These are phyloP conservation scores for Erysimum pusillum DNA, from an alignment of 441 rosid species.

Conservation along the genomic window DNA sequence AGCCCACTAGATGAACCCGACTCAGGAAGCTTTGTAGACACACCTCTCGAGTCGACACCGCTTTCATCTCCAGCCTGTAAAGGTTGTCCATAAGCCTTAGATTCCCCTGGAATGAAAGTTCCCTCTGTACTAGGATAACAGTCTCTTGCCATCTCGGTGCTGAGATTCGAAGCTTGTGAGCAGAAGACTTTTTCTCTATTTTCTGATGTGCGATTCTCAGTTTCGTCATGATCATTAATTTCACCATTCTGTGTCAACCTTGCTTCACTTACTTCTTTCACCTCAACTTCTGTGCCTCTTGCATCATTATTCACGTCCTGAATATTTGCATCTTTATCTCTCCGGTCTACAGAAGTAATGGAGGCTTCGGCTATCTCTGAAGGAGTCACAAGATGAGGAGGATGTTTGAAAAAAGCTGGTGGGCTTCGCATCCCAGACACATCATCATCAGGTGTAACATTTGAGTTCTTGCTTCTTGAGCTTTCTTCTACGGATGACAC, in stretches of 20 bases:
- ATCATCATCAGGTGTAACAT: slow-evolving; percentile 60
- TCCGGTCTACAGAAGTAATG: slow-evolving; percentile 52
- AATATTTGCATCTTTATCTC: slow-evolving; percentile 56
- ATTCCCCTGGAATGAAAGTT: slow-evolving; percentile 52
- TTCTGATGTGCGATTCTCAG: slow-evolving; percentile 52
- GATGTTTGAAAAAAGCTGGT: slow-evolving; percentile 68
- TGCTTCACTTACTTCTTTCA: slow-evolving; percentile 70
- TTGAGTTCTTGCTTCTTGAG: slow-evolving; percentile 59
- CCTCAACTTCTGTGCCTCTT: slow-evolving; percentile 61
- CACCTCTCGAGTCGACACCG: slow-evolving; percentile 55
- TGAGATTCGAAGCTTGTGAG: slow-evolving; percentile 81
- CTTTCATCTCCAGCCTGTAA: slow-evolving; percentile 52
- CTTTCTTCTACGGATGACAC: slow-evolving; percentile 54
- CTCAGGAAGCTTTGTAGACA: slow-evolving; percentile 57
- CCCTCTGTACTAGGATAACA: slow-evolving; percentile 57
- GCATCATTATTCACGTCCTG: slow-evolving; percentile 62
- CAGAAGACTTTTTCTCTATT: slow-evolving; percentile 65
- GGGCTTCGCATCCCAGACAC: slow-evolving; percentile 54
- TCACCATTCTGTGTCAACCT: slow-evolving; percentile 57
- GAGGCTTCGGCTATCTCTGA: slow-evolving; percentile 79
- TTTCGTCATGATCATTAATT: slow-evolving; percentile 52
- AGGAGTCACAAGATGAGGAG: slow-evolving; percentile 91
- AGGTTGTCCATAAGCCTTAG: slow-evolving; percentile 50
- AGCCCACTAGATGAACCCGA: slow-evolving; percentile 49
- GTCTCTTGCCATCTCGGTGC: slow-evolving; percentile 66